Base-by-base conservation (phyloP, 805 yeast species). In the Clavispora vitiphila region DNA sequence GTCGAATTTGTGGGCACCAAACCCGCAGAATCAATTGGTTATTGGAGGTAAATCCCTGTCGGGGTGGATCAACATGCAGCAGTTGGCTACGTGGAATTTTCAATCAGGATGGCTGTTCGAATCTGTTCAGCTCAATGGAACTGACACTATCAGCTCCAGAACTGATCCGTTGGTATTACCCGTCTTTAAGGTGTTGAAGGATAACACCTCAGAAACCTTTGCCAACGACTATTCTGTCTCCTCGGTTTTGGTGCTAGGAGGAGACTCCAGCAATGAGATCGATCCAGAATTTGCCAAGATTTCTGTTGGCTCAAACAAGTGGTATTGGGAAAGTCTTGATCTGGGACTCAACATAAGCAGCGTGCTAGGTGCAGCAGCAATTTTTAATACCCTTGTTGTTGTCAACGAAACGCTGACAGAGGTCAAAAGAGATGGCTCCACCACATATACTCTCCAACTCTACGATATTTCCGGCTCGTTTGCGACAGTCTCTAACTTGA, bases 21-120 rank as follows among this genome's bases (percentile, higher is more conserved):
- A 67, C 23, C 70, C 77, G 8, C 70, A 64, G 40, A 64, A 75
- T 3, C 76, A 70, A 47, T 58, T 81, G 26, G 57, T 86, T 3
- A 64, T 86, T 32, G 95, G 93, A 0, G 95, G 95, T 3, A 68
- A 67, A 40, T 74, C 86, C 3, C 51, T 57, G 5, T 52, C 62
- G 2, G 88, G 88, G 0, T 84, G 90, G 88, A 75, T 84, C 26
- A 75, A 77, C 47, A 76, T 85, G 81, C 72, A 73, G 50, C 93
- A 85, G 59, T 62, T 83, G 15, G 91, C 93, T 0, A 60, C 82
- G 2, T 84, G 89, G 86, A 80, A 80, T 50, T 78, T 77, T 46
- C 67, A 69, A 37, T 64, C 85, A 8, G 74, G 74, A 0, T 86
- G 95, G 95, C 73, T 85, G 3, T 84, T 78, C 56, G 49, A 60